phyloP scores from a whole-genome alignment of 495 filamentous ascomycete genomes.

The Talaromyces nanjingensis region DNA sequence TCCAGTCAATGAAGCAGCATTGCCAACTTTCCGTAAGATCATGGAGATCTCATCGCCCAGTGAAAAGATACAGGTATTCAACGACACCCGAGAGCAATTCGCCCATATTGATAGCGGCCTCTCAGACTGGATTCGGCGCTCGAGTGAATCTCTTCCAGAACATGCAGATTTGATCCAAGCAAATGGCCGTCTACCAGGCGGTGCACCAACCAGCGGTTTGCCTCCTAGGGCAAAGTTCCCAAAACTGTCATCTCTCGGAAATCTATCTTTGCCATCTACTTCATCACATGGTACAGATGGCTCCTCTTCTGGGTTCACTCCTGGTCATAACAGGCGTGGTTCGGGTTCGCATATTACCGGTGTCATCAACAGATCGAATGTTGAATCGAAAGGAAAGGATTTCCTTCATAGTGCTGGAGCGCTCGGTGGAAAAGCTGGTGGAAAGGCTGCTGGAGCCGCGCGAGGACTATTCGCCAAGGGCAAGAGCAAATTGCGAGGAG shows the following conservation, averaged over 20 bases:
- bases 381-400: slow-evolving; percentile 76
- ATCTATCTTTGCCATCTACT: slow-evolving; percentile 21
- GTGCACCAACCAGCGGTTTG: slow-evolving; percentile 22
- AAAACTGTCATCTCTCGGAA: slow-evolving; percentile 32
- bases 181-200: slow-evolving; percentile 24
- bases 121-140: slow-evolving; percentile 59
- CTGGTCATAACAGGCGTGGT: slow-evolving; percentile 28
- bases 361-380: slow-evolving; percentile 34
- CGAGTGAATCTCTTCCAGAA: slow-evolving; percentile 43
- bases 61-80: slow-evolving; percentile 63
- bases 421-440: slow-evolving; percentile 58
- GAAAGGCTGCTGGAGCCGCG: slow-evolving; percentile 51
- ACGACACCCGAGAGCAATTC: slow-evolving; percentile 63
- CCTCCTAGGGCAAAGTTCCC: slow-evolving; percentile 40
- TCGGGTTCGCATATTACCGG: slow-evolving; percentile 29
- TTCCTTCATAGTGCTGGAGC: slow-evolving; percentile 71
- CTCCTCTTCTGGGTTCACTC: slow-evolving; percentile 21
- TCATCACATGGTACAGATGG: slow-evolving; percentile 36
- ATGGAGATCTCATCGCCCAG: slow-evolving; percentile 49
- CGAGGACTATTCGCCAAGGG: slow-evolving; percentile 85
- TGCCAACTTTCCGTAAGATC: slow-evolving; percentile 64
- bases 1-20: slow-evolving; percentile 27
- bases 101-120: slow-evolving; percentile 67
- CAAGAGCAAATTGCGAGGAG: slow-evolving; percentile 67
- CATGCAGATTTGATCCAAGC: slow-evolving; percentile 35